Evolutionary conservation across 768 basidiomycete species (phyloP).

Genomic region (Amanita muscaria): DNA sequence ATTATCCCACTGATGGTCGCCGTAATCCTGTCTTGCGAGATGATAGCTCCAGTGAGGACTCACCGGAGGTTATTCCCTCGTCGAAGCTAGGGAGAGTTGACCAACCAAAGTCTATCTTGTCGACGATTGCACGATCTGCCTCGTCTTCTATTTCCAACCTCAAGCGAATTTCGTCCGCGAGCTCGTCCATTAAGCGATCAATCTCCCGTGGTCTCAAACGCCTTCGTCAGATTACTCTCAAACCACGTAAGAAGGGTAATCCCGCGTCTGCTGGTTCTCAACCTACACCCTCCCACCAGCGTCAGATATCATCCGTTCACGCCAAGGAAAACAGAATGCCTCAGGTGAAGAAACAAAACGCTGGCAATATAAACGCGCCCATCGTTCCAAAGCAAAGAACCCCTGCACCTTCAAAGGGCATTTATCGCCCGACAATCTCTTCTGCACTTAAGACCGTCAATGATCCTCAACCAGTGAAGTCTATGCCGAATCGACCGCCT

Average conservation of each 20-base stretch:
- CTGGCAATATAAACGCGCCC: neutral
- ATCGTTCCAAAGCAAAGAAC: neutral
- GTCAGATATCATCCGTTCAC: neutral
- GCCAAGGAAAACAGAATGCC: neutral
- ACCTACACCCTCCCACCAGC: neutral
- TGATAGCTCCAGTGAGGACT: neutral
- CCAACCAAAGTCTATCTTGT: neutral
- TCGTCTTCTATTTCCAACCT: neutral
- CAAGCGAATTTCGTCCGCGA: neutral
- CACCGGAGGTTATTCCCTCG: neutral
- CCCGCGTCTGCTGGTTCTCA: neutral
- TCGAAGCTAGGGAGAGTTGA: neutral
- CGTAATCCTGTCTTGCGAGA: neutral
- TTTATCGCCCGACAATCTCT: constrained; percentile 1
- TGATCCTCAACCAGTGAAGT: too few relatives aligned
- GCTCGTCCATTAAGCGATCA: neutral
- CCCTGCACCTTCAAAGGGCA: neutral
- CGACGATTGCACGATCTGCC: neutral
- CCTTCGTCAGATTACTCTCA: constrained; percentile 1
- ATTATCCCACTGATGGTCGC: neutral
- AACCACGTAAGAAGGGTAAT: neutral
- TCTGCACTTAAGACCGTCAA: constrained; percentile 7
- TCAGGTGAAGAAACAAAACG: neutral
- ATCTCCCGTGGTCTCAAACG: constrained; percentile 1
- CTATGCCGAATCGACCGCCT: too few relatives aligned